Evolutionary conservation across 139 green algal genomes (phyloP), one percentile per base, ranked within the genome.

Genomic region (Tetradesmus obliquus): DNA sequence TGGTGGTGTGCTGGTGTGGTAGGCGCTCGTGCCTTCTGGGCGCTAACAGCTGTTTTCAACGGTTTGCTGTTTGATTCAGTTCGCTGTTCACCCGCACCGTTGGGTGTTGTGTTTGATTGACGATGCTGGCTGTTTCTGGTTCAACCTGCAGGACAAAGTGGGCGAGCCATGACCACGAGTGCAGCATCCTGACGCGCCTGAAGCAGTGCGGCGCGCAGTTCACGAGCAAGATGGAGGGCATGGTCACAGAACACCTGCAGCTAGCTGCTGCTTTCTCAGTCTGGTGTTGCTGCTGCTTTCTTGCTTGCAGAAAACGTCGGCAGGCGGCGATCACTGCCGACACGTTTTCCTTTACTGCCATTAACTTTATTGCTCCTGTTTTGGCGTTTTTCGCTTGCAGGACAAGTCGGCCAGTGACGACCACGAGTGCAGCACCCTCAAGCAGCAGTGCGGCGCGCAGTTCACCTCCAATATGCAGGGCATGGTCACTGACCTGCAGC

Each of bases 381-480:
- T 8, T 17, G 60, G 80, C 80, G 60, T 1, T 87, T 76, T 19
- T 5, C 74, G 20, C 17, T 71, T 51, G 84, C 90, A 94, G 76
- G 97, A 99, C 93, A 97, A 97, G 93, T 97, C 91, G 53, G 95
- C 95, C 51, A 97, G 93, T 51, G 98, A 99, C 81, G 98, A 99
- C 90, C 97, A 99, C 88, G 98, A 99, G 95, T 97, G 98, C 74
- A 95, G 92, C 89, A 97, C 99, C 90, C 95, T 99, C 58, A 99
- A 99, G 96, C 97, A 99, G 97, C 98, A 99, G 95, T 99, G 98
- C 92, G 98, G 98, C 24, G 97, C 97, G 60, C 88, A 92, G 88
- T 92, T 92, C 88, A 92, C 88, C 15, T 66, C 19, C 88, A 92
- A 92, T 96, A 99, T 99, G 98, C 97, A 99, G 95, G 98, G 98